Evolutionary conservation across 768 basidiomycete genomes (phyloP).

Genomic region (Leucosporidium yakuticum): DNA sequence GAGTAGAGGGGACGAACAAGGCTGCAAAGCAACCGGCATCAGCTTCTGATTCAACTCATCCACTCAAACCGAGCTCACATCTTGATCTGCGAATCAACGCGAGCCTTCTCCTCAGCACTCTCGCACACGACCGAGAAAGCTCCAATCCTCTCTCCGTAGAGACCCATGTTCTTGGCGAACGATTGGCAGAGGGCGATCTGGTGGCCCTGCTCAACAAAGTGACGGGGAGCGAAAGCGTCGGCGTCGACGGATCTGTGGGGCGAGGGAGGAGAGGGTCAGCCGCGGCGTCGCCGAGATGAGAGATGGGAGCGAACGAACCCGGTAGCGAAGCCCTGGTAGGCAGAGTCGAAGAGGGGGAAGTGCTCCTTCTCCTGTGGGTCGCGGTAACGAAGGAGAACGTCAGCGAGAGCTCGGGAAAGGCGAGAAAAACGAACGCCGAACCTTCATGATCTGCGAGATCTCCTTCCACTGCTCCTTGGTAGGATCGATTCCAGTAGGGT

Average conservation of each 20-base stretch:
- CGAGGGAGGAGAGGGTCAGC: neutral
- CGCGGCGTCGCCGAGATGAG: too few relatives aligned
- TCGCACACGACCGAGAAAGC: slow-evolving; percentile 78
- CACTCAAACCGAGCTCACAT: slow-evolving; percentile 47
- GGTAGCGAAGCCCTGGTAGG: slow-evolving; percentile 96
- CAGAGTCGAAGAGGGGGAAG: slow-evolving; percentile 99
- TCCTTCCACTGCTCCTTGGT: slow-evolving; percentile 76
- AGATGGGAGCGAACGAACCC: slow-evolving; percentile 51
- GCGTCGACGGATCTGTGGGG: slow-evolving; percentile 51
- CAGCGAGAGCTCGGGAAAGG: neutral
- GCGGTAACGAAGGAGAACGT: neutral
- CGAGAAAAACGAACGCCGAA: neutral
- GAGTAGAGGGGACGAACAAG: slow-evolving; percentile 96
- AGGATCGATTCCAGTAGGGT: slow-evolving; percentile 94
- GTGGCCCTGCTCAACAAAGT: slow-evolving; percentile 90
- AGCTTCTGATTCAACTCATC: neutral
- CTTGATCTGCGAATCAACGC: slow-evolving; percentile 84
- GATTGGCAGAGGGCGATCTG: slow-evolving; percentile 87
- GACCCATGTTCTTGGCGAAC: slow-evolving; percentile 93
- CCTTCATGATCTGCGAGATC: slow-evolving; percentile 62
- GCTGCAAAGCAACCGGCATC: slow-evolving; percentile 13
- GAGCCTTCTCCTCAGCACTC: slow-evolving; percentile 59
- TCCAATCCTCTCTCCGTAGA: slow-evolving; percentile 91
- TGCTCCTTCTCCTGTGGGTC: slow-evolving; percentile 50
- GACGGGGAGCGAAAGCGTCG: slow-evolving; percentile 90